These are phyloP conservation scores for Fusarium liriodendri DNA, from an alignment of 2,329 filamentous ascomycete species.

Conservation along the genomic window DNA sequence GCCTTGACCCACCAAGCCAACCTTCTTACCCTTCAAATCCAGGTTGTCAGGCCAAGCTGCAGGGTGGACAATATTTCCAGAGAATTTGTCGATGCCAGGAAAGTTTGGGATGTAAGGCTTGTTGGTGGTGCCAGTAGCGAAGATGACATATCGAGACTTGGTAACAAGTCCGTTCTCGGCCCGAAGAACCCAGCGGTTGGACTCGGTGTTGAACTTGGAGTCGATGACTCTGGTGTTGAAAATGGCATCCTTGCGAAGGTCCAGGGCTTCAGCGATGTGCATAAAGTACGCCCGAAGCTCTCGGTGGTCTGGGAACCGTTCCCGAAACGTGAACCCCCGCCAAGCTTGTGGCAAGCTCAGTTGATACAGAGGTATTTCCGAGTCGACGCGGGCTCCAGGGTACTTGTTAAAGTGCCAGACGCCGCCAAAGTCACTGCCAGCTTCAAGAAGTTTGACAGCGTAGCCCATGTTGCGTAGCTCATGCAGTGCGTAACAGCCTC, in stretches of 20 bases:
- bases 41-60: constrained; percentile 7
- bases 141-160: constrained; percentile 15
- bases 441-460: constrained; percentile 14
- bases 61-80: constrained; percentile 16
- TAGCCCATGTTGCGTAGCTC: constrained; percentile 17
- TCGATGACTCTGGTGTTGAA: not conserved
- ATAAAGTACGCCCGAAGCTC: constrained; percentile 6
- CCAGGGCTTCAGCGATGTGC: not conserved
- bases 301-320: constrained; percentile 14
- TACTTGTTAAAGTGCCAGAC: constrained; percentile 34
- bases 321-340: not conserved
- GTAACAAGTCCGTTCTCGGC: not conserved
- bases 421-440: constrained; percentile 27
- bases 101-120: constrained; percentile 14
- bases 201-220: not conserved
- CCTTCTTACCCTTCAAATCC: constrained; percentile 13
- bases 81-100: not conserved
- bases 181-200: not conserved
- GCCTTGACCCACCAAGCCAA: constrained; percentile 21
- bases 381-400: constrained; percentile 26
- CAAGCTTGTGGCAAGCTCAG: constrained; percentile 1
- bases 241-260: not conserved
- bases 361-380: constrained; percentile 20
- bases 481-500: constrained; percentile 16
- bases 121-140: constrained; percentile 18